These are phyloP conservation scores for Delonix regia DNA, from an alignment of 306 rosid genomes.

Conservation along the genomic window DNA sequence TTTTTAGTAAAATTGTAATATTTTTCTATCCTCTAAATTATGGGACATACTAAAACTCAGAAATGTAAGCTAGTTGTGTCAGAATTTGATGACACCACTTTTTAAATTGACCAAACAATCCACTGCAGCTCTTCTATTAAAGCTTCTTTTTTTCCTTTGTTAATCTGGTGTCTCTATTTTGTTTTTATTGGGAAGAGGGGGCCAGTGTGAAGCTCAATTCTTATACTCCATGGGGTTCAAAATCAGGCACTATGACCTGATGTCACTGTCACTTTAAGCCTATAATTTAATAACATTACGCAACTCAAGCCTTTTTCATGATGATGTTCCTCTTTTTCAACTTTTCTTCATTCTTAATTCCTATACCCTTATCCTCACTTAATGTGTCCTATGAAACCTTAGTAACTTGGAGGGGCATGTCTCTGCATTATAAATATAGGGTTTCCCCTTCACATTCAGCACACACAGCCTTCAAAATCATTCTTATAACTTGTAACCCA, in stretches of 20 bases:
- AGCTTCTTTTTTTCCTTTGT: background rate
- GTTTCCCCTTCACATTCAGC: slow-evolving; percentile 29
- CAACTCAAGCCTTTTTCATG: slow-evolving; percentile 18
- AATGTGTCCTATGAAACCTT: slow-evolving; percentile 19
- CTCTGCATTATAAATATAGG: slow-evolving; percentile 55
- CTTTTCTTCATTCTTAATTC: background rate
- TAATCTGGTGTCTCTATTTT: background rate
- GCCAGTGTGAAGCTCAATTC: background rate
- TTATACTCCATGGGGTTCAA: background rate
- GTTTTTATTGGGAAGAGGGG: background rate
- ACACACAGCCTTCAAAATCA: slow-evolving; percentile 6
- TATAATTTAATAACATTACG: background rate
- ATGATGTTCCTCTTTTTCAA: slow-evolving; percentile 36
- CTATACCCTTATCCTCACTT: background rate
- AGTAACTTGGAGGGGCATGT: slow-evolving; percentile 21
- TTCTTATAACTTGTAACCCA: background rate
- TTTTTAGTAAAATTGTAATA: background rate
- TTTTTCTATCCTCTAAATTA: background rate
- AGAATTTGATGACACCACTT: background rate
- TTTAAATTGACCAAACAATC: slow-evolving; percentile 8
- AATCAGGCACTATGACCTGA: background rate
- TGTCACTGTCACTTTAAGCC: background rate
- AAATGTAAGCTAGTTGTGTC: background rate
- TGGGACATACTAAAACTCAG: background rate
- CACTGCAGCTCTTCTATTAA: background rate